A percentile compares a stretch with the other conserved stretches of the same genome.
Conservation (phyloP, 257 asterid genomes). For the Oldenlandia corymbosa region DNA sequence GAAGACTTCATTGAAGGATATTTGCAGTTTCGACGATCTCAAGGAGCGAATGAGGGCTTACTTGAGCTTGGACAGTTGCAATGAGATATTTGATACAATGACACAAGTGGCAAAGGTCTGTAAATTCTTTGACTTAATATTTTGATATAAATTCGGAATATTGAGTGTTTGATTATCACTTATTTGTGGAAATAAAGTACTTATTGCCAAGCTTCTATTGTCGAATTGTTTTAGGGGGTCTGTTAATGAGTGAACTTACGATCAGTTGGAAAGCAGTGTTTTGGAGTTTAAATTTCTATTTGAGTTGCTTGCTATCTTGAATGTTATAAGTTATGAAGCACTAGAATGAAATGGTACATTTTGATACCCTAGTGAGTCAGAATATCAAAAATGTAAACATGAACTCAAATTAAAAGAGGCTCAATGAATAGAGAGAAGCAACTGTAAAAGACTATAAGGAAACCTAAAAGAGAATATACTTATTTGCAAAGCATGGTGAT, state of each 20-base stretch:
- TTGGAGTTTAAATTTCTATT: neutral
- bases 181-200: neutral
- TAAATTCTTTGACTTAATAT: neutral
- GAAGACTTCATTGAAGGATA: conserved; percentile 60
- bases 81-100: conserved; percentile 65
- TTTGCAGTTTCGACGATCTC: conserved; percentile 88
- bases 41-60: conserved; percentile 81
- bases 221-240: neutral
- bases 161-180: neutral
- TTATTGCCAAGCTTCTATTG: neutral
- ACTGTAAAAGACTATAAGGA: too few relatives aligned
- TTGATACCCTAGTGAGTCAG: too few relatives aligned
- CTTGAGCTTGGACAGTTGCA: conserved; percentile 62
- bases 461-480: too few relatives aligned
- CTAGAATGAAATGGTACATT: too few relatives aligned
- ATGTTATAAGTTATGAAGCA: too few relatives aligned
- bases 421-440: too few relatives aligned
- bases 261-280: too few relatives aligned
- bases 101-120: conserved; percentile 78
- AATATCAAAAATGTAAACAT: too few relatives aligned
- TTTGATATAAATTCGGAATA: neutral
- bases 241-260: neutral
- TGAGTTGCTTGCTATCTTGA: too few relatives aligned
- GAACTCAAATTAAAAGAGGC: too few relatives aligned
- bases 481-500: too few relatives aligned